phyloP scores from a whole-genome alignment of 345 rosid species.

The Raphanus raphanistrum region DNA sequence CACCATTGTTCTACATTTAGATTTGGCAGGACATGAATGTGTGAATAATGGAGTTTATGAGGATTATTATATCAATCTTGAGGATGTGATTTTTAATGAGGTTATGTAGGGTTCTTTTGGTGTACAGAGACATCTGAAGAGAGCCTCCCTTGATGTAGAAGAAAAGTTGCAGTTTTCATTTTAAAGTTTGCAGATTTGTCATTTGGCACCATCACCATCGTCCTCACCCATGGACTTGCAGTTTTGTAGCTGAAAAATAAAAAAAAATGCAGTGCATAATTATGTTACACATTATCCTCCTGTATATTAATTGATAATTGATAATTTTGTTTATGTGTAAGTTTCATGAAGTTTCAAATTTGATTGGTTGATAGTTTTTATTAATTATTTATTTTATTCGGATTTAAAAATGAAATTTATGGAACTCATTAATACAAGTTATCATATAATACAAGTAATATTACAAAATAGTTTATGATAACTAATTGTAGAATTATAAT shows the following conservation, averaged over 20 bases:
- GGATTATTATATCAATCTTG: conserved; percentile 23
- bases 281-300: conserved; percentile 14
- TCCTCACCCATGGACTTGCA: conserved; percentile 8
- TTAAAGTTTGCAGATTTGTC: conserved; percentile 9
- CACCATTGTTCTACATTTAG: neutral
- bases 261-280: neutral
- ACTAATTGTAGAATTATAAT: too few relatives aligned
- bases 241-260: conserved; percentile 30
- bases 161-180: conserved; percentile 11
- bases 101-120: conserved; percentile 24
- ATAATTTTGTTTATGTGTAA: too few relatives aligned
- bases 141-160: conserved; percentile 23
- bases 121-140: conserved; percentile 26
- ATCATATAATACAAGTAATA: too few relatives aligned
- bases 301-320: too few relatives aligned
- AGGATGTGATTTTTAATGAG: neutral
- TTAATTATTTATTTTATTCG: too few relatives aligned
- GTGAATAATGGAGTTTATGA: conserved; percentile 7
- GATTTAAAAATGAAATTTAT: too few relatives aligned
- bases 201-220: conserved; percentile 3
- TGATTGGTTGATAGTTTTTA: too few relatives aligned
- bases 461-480: too few relatives aligned
- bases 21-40: conserved; percentile 8
- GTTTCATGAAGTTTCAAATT: too few relatives aligned
- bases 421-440: too few relatives aligned